These are phyloP conservation scores for Phytopythium chamaehyphon DNA, from an alignment of 352 stramenopile genomes.

Conservation along the genomic window DNA sequence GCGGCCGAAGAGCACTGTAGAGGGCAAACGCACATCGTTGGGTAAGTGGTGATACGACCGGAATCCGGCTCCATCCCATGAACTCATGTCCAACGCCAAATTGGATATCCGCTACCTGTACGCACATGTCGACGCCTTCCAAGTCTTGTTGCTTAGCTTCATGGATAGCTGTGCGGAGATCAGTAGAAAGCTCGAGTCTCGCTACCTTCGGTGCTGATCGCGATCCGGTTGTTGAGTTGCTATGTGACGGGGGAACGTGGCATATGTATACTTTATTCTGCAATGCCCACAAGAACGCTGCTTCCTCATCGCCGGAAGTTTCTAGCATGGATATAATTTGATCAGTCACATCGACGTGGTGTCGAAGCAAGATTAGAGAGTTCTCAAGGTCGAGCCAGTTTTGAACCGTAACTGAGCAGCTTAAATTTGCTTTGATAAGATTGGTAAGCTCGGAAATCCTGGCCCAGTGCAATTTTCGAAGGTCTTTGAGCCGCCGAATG, in stretches of 20 bases:
- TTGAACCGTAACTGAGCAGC: too few relatives aligned
- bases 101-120: slow-evolving; percentile 33
- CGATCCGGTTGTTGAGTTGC: background rate
- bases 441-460: background rate
- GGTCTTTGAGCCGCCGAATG: background rate
- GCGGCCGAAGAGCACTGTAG: slow-evolving; percentile 23
- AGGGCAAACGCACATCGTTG: slow-evolving; percentile 48
- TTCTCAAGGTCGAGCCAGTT: slow-evolving; percentile 11
- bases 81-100: slow-evolving; percentile 49
- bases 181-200: background rate
- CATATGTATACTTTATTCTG: slow-evolving; percentile 28
- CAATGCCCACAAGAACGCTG: slow-evolving; percentile 36
- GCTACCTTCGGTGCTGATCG: background rate
- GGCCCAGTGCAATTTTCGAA: background rate
- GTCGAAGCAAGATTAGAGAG: slow-evolving; percentile 21
- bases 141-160: slow-evolving; percentile 5
- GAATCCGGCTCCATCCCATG: slow-evolving; percentile 25
- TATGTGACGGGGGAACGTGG: background rate
- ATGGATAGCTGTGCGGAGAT: background rate
- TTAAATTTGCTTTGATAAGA: background rate
- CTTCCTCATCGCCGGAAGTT: slow-evolving; percentile 13
- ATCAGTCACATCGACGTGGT: slow-evolving; percentile 13
- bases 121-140: slow-evolving; percentile 18
- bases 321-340: slow-evolving; percentile 14
- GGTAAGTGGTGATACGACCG: slow-evolving; percentile 40